Base-by-base conservation (phyloP, 306 rosid genomes). In the Citrullus colocynthis region DNA sequence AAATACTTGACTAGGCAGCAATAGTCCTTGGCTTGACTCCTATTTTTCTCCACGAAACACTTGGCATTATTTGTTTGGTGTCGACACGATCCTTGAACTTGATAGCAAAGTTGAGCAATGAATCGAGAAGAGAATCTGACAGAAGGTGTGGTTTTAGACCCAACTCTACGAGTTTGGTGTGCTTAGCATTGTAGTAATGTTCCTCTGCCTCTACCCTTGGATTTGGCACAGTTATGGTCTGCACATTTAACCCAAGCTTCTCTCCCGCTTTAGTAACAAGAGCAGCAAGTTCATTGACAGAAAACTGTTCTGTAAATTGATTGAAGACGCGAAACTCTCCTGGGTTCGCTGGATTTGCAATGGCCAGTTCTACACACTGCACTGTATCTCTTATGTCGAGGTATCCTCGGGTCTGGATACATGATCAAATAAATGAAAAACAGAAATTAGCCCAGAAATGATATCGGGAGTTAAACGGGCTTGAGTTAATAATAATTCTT, bases 341-440 rank as follows among this genome's bases (percentile, higher is more conserved):
- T 1, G 92, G 86, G 15, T 84, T 78, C 4, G 95, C 98, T 2
- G 98, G 98, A 81, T 92, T 92, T 63, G 96, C 95, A 42, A 94
- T 92, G 73, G 98, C 98, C 42, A 94, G 89, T 88, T 94, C 98
- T 49, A 94, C 89, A 49, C 98, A 94, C 81, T 92, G 96, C 81
- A 94, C 98, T 17, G 98, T 94, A 75, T 94, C 98, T 80, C 98
- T 86, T 80, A 94, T 94, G 88, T 94, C 97, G 75, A 94, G 98
- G 82, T 90, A 94, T 64, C 93, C 96, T 83, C 98, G 85, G 59
- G 98, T 94, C 97, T 94, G 95, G 73, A 83, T 30, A 80, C 56
- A 74, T 67, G 54, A 60, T 54, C 49, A 66, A 79, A 61, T 58
- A 81, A 62, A 39, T 11, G 4, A 67, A 55, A 24, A 28, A 28